phyloP scores from a whole-genome alignment of 495 filamentous ascomycete species.

The Tuber melanosporum region DNA sequence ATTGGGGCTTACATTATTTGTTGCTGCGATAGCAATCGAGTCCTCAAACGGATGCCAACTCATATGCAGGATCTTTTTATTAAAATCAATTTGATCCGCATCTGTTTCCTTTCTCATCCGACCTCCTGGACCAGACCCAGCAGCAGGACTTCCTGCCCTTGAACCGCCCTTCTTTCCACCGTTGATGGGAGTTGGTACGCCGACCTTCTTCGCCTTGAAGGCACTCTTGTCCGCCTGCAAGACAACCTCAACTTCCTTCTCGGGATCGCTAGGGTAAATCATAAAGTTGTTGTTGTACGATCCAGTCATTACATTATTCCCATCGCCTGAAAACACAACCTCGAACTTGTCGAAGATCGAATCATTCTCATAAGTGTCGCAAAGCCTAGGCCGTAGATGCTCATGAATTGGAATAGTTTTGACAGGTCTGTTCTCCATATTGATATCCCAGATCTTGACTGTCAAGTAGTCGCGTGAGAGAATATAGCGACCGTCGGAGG shows the following conservation, averaged over 20 bases:
- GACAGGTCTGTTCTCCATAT: constrained; percentile 92
- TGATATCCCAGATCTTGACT: constrained; percentile 99
- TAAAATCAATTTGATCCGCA: constrained; percentile 99
- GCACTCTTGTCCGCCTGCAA: constrained; percentile 97
- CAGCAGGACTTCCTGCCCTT: constrained; percentile 82
- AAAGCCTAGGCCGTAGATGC: constrained; percentile 85
- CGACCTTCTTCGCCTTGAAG: constrained; percentile 99
- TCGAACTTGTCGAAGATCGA: constrained; percentile 99
- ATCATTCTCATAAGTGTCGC: constrained; percentile 98
- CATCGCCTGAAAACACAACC: constrained; percentile 96
- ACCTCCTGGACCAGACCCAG: constrained; percentile 69
- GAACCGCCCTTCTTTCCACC: constrained; percentile 74
- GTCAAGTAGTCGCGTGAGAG: constrained; percentile 96
- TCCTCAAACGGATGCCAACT: constrained; percentile 99
- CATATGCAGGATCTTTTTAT: constrained; percentile 99
- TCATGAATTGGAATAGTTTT: constrained; percentile 99
- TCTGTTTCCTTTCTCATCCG: constrained; percentile 99
- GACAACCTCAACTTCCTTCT: constrained; percentile 94
- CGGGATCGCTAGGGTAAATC: constrained; percentile 96
- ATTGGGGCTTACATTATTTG: constrained; percentile 79
- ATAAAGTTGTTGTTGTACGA: constrained; percentile 99
- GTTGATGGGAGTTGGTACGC: constrained; percentile 95
- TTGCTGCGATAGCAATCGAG: constrained; percentile 98
- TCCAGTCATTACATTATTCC: constrained; percentile 98
- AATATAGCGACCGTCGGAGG: constrained; percentile 91